Evolutionary conservation across 106 monocot species (phyloP), one percentile per base, ranked within the genome.

Genomic region (Allium cepa): DNA sequence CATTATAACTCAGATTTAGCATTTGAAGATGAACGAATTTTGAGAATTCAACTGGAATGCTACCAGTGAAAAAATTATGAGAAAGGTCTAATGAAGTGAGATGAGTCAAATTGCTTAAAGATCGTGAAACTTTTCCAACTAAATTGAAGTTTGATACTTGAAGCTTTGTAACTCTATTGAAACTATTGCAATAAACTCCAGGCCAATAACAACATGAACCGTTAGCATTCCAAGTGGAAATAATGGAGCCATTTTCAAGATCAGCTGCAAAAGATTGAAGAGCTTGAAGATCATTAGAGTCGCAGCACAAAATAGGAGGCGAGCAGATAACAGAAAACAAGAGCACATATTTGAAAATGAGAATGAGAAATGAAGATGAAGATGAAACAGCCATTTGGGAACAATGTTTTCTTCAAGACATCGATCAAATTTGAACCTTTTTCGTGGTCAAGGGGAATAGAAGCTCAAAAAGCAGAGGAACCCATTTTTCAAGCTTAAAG

Each of bases 1-100:
- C 77, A 57, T 90, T 90, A 73, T 55, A 68, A 73, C 90, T 86
- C 67, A 90, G 77, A 57, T 89, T 79, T 26, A 89, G 79, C 16
- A 69, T 26, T 57, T 82, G 59, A 48, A 79, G 76, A 9, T 64
- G 51, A 11, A 52, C 47, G 18, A 83, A 60, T 2, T 48, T 53
- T 61, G 56, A 46, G 57, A 83, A 67, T 55, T 85, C 79, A 10
- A 13, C 47, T 26, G 81, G 81, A 48, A 81, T 28, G 26, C 13
- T 6, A 8, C 76, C 79, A n/a, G 46, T 36, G 56, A 77, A 70
- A 26, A 46, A 53, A 53, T 82, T 82, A 49, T 58, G 7, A 51
- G 84, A 73, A 26, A 77, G 79, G 53, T 83, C 69, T 46, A 83
- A 76, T 13, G 53, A 52, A 4, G 10, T 64, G 46, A 83, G 76